Evolutionary conservation across 1,139 yeast genomes (phyloP).

Genomic region (Lodderomyces metapsilosis): DNA sequence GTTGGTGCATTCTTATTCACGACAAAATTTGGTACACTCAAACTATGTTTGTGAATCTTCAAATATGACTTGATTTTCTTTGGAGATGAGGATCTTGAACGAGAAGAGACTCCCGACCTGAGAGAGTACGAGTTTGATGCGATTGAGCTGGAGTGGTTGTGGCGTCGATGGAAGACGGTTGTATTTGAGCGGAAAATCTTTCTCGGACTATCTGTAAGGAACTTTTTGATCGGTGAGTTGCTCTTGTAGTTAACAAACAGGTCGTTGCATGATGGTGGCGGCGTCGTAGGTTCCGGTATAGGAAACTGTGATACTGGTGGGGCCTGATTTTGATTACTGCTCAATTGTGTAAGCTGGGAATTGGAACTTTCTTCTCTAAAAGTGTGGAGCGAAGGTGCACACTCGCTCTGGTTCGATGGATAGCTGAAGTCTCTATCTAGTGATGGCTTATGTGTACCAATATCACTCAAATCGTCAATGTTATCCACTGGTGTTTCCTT

Average conservation of each 20-base stretch:
- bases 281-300: constrained; percentile 12
- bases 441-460: constrained; percentile 9
- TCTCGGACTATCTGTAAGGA: constrained; percentile 37
- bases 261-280: constrained; percentile 14
- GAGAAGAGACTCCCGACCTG: constrained; percentile 25
- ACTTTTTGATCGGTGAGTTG: constrained; percentile 34
- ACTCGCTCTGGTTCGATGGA: neutral
- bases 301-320: neutral
- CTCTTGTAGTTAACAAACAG: constrained; percentile 2
- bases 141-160: constrained; percentile 29
- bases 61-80: constrained; percentile 26
- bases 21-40: constrained; percentile 13
- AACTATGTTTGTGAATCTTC: constrained; percentile 15
- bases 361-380: constrained; percentile 7
- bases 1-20: neutral
- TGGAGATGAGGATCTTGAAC: constrained; percentile 28
- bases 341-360: constrained; percentile 2
- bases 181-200: constrained; percentile 21
- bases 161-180: constrained; percentile 10
- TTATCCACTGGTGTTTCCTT: constrained; percentile 21
- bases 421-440: constrained; percentile 27
- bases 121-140: constrained; percentile 32
- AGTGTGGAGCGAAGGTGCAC: constrained; percentile 9
- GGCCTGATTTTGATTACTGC: neutral
- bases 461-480: constrained; percentile 32